These are phyloP conservation scores for Phytophthora chlamydospora DNA, from an alignment of 352 stramenopile genomes.

Conservation along the genomic window DNA sequence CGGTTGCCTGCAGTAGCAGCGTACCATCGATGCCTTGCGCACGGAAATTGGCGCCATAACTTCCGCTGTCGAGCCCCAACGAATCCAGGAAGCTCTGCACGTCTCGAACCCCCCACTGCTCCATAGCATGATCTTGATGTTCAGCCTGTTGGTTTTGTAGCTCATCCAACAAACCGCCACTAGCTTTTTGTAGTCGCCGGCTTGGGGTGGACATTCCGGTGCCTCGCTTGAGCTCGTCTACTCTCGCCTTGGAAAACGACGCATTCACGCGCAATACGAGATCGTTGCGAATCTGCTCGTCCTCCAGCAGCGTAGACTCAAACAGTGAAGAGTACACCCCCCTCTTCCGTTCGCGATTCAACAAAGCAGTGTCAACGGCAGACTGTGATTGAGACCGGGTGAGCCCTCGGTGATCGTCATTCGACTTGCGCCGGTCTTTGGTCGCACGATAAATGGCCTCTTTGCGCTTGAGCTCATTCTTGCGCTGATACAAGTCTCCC, in stretches of 20 bases:
- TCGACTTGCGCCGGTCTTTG: conserved; percentile 15
- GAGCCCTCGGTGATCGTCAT: conserved; percentile 2
- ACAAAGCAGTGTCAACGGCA: not conserved
- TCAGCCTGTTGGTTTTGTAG: conserved; percentile 12
- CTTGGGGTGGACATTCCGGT: conserved; percentile 1
- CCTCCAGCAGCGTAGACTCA: conserved; percentile 44
- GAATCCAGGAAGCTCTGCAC: conserved; percentile 62
- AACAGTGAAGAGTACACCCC: conserved; percentile 30
- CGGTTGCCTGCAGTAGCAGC: conserved; percentile 58
- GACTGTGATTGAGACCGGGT: conserved; percentile 1
- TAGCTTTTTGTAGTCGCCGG: conserved; percentile 6
- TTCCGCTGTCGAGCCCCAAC: conserved; percentile 47
- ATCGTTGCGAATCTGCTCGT: conserved; percentile 65
- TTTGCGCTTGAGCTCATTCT: conserved; percentile 75
- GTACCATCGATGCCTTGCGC: conserved; percentile 67
- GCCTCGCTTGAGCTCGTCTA: conserved; percentile 10
- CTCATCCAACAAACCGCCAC: not conserved
- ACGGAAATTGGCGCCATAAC: conserved; percentile 50
- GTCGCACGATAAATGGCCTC: conserved; percentile 42
- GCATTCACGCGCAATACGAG: conserved; percentile 50
- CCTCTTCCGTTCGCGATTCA: conserved; percentile 21
- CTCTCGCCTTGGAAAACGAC: conserved; percentile 18
- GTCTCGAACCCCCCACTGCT: conserved; percentile 45
- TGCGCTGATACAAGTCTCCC: conserved; percentile 74
- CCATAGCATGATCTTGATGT: conserved; percentile 6